Evolutionary conservation across 1,139 yeast species (phyloP).

Genomic region (Pichia sp.): DNA sequence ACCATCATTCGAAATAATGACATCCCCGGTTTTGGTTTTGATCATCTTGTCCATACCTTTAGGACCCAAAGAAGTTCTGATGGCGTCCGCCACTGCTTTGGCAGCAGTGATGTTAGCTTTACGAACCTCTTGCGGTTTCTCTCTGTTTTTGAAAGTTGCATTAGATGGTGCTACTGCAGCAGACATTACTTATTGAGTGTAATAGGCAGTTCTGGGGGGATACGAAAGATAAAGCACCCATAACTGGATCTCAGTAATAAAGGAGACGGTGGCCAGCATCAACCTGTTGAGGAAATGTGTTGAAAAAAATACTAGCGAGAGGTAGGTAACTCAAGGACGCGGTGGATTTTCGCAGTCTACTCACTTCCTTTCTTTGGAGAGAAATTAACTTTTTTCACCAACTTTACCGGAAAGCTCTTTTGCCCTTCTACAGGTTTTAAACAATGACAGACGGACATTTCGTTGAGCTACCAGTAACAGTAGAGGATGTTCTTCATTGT

Average conservation of each 20-base stretch:
- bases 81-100: constrained; percentile 96
- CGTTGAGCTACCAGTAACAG: constrained; percentile 39
- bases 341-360: too few relatives aligned
- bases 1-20: constrained; percentile 95
- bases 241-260: too few relatives aligned
- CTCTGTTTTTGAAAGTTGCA: constrained; percentile 89
- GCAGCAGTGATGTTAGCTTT: constrained; percentile 92
- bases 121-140: constrained; percentile 97
- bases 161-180: constrained; percentile 54
- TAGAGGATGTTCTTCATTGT: constrained; percentile 59
- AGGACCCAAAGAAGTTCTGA: constrained; percentile 95
- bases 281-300: too few relatives aligned
- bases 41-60: constrained; percentile 99
- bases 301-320: neutral
- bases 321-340: neutral
- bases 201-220: too few relatives aligned
- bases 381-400: neutral
- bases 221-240: too few relatives aligned
- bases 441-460: constrained; percentile 21
- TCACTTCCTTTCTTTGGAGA: too few relatives aligned
- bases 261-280: too few relatives aligned
- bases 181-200: constrained; percentile 20
- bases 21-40: constrained; percentile 87
- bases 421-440: too few relatives aligned
- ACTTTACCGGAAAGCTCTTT: too few relatives aligned